Percentiles rank a stretch among this genome's conserved stretches.
phyloP scores from a whole-genome alignment of 345 rosid species.

The Zanthoxylum bungeanum region DNA sequence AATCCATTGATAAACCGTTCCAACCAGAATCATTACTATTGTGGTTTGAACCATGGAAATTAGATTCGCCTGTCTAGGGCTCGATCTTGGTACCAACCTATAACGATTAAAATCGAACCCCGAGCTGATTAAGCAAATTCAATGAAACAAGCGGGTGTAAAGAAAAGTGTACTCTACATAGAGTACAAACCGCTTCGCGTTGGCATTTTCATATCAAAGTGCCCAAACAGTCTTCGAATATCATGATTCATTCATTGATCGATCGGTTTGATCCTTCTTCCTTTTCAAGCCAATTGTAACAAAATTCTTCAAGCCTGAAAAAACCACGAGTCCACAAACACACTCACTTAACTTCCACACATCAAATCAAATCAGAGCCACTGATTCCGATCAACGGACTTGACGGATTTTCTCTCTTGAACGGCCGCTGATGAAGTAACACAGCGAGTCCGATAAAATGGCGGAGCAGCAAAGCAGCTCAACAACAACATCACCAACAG shows the following conservation, averaged over 20 bases:
- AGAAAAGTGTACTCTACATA: too few relatives aligned
- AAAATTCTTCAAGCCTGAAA: too few relatives aligned
- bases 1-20: too few relatives aligned
- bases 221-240: background rate
- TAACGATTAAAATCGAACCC: too few relatives aligned
- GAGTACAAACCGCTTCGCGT: background rate
- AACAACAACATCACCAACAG: background rate
- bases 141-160: too few relatives aligned
- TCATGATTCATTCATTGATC: background rate
- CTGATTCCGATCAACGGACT: background rate
- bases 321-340: too few relatives aligned
- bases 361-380: background rate
- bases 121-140: too few relatives aligned
- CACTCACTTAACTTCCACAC: background rate
- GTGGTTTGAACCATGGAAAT: too few relatives aligned
- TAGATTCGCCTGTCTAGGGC: too few relatives aligned
- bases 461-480: conserved; percentile 34
- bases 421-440: conserved; percentile 25
- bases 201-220: background rate
- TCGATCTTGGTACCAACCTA: too few relatives aligned
- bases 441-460: conserved; percentile 28
- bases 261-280: background rate
- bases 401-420: background rate
- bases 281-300: background rate
- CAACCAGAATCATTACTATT: too few relatives aligned